Base-by-base conservation (phyloP, 257 asterid genomes). In the Leonotis leonurus region DNA sequence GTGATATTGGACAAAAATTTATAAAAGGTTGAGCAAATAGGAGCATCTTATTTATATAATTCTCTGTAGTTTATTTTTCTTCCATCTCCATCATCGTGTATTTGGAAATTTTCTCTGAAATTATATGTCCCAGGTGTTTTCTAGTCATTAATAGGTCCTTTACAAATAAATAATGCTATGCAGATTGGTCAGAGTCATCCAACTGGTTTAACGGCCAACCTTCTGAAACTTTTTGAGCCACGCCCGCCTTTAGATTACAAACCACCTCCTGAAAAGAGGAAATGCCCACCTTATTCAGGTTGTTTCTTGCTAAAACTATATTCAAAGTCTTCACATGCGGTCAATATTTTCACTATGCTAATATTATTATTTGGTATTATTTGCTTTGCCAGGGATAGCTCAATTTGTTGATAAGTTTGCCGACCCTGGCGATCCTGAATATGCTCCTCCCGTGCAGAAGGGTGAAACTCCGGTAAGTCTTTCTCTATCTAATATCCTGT, bases 121-220 rank as follows among this genome's bases (percentile, higher is more conserved):
- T 37, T 76, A 12, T 55, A 27, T 8, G 18, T 40, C 50, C 16
- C 29, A 20, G 9, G 18, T 21, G 36, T 12, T 9, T 25, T 27
- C 4, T 10, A 16, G n/a, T 36, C 18, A 26, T 22, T 65, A 56
- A 45, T 29, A 29, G 26, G 11, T 45, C 8, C 27, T 8, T 58
- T 62, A 18, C 33, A 3, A 7, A 29, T 62, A 11, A 35, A 52
- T 59, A 17, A 46, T 61, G 20, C 37, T 40, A 44, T 77, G 75
- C 84, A 93, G 99, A 93, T 93, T 50, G 99, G 97, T 54, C 96
- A 85, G 75, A 85, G 96, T 77, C 99, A 93, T 76, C 96, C 99
- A 6, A 93, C 99, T 69, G 99, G 99, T 50, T 82, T 93, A 71
- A 93, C 99, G 0, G 45, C 82, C 4, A 86, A 76, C 76, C 92